phyloP scores from a whole-genome alignment of 805 yeast genomes.

The Jamesozyma hellenica region DNA sequence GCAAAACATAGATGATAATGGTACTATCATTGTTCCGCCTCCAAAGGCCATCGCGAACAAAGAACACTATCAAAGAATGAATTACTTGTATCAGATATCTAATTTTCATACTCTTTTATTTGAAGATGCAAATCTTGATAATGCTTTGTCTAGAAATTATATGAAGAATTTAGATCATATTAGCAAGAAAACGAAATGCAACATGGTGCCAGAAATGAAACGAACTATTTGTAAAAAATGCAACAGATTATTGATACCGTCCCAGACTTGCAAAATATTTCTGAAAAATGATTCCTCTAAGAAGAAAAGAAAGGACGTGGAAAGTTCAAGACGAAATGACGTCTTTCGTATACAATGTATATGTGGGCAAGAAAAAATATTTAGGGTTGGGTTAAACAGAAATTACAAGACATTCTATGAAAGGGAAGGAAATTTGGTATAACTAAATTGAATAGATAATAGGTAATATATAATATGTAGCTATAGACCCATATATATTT shows the following conservation, averaged over 20 bases:
- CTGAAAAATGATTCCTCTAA: conserved; percentile 19
- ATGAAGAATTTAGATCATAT: conserved; percentile 47
- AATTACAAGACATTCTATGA: conserved; percentile 30
- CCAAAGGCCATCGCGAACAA: conserved; percentile 40
- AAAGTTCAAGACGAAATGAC: conserved; percentile 36
- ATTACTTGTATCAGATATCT: conserved; percentile 51
- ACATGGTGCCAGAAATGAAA: conserved; percentile 55
- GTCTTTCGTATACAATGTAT: conserved; percentile 40
- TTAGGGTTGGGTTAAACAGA: conserved; percentile 50
- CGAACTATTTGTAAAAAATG: conserved; percentile 64
- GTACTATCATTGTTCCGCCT: conserved; percentile 14
- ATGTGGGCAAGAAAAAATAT: conserved; percentile 47
- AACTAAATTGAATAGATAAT: no score
- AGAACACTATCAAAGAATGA: conserved; percentile 51
- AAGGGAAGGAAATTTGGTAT: conserved; percentile 12
- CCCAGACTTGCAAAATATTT: conserved; percentile 32
- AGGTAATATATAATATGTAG: no score
- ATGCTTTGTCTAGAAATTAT: conserved; percentile 45
- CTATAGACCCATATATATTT: no score
- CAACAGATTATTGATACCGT: conserved; percentile 41
- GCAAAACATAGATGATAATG: conserved; percentile 13
- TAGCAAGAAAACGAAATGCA: conserved; percentile 56
- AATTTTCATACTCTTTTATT: conserved; percentile 26
- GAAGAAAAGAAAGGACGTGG: conserved; percentile 14
- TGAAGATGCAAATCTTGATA: background rate